Conservation (phyloP, 257 asterid genomes). For the Fraxinus americana region DNA sequence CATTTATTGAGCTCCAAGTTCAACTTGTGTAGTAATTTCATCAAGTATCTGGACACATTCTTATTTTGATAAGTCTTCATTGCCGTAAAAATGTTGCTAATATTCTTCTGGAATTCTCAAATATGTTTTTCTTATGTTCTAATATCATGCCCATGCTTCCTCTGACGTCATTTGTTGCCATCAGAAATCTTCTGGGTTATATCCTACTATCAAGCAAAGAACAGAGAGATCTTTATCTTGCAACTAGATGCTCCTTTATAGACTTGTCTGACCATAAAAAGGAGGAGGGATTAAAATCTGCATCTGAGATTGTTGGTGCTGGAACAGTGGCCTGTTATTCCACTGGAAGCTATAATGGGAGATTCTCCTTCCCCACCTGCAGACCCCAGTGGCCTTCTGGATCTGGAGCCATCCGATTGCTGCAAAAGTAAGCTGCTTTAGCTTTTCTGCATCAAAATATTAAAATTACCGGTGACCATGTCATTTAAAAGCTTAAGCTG, state of each 20-base stretch:
- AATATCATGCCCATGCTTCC: conserved; percentile 21
- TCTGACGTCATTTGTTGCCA: conserved; percentile 35
- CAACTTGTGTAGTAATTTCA: background rate
- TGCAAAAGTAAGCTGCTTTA: conserved; percentile 65
- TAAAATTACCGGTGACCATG: background rate
- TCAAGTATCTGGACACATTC: background rate
- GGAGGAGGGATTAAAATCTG: conserved; percentile 53
- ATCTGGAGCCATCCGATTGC: conserved; percentile 47
- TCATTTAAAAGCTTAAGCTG: background rate
- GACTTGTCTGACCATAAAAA: conserved; percentile 49
- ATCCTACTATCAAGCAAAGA: conserved; percentile 76
- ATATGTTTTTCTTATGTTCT: conserved; percentile 1
- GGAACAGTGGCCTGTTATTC: conserved; percentile 79
- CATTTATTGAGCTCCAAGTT: background rate
- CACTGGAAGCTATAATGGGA: conserved; percentile 38
- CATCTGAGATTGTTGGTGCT: conserved; percentile 77
- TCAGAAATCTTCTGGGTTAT: conserved; percentile 77
- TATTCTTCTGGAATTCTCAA: background rate
- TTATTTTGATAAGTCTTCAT: background rate
- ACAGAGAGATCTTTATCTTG: conserved; percentile 56
- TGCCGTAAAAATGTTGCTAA: background rate
- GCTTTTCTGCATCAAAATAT: background rate
- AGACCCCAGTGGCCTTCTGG: conserved; percentile 46
- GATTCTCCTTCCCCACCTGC: conserved; percentile 45
- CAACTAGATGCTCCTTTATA: conserved; percentile 66